Evolutionary conservation across 2,329 filamentous ascomycete genomes (phyloP).

Genomic region (Dactylellina haptotyla): DNA sequence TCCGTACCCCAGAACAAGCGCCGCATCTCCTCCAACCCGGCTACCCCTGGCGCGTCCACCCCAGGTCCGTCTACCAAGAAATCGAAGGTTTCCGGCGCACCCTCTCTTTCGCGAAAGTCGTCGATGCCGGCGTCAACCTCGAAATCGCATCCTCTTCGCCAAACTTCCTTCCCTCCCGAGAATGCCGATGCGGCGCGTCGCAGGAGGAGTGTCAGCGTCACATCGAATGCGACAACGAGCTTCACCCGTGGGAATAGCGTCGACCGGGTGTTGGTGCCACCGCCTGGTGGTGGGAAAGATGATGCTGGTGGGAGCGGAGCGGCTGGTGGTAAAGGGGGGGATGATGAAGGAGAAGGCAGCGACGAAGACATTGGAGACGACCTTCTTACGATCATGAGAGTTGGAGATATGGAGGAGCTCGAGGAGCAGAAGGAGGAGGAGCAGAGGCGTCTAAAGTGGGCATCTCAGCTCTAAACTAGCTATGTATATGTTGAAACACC

Average conservation of each 20-base stretch:
- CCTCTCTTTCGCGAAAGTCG: constrained; percentile 68
- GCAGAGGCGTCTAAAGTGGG: constrained; percentile 64
- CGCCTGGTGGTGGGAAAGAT: constrained; percentile 37
- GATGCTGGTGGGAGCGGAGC: constrained; percentile 60
- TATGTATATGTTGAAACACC: not conserved
- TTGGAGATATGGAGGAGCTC: constrained; percentile 70
- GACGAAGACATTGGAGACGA: constrained; percentile 67
- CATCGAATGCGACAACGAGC: constrained; percentile 68
- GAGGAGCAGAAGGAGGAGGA: constrained; percentile 75
- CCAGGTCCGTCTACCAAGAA: constrained; percentile 48
- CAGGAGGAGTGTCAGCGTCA: constrained; percentile 73
- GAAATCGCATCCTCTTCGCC: constrained; percentile 73
- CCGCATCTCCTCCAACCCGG: constrained; percentile 49
- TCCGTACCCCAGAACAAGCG: constrained; percentile 51
- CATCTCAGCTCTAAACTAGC: not conserved
- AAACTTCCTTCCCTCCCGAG: constrained; percentile 82
- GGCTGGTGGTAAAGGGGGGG: constrained; percentile 64
- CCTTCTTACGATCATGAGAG: constrained; percentile 63
- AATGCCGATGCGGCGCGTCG: constrained; percentile 64
- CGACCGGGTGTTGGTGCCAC: constrained; percentile 59
- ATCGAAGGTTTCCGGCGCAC: constrained; percentile 45
- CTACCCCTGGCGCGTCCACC: constrained; percentile 43
- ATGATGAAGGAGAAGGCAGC: constrained; percentile 70
- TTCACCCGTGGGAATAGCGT: constrained; percentile 65
- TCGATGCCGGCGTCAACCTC: constrained; percentile 71